phyloP scores from a whole-genome alignment of 345 rosid genomes.

The Bruguiera parviflora region DNA sequence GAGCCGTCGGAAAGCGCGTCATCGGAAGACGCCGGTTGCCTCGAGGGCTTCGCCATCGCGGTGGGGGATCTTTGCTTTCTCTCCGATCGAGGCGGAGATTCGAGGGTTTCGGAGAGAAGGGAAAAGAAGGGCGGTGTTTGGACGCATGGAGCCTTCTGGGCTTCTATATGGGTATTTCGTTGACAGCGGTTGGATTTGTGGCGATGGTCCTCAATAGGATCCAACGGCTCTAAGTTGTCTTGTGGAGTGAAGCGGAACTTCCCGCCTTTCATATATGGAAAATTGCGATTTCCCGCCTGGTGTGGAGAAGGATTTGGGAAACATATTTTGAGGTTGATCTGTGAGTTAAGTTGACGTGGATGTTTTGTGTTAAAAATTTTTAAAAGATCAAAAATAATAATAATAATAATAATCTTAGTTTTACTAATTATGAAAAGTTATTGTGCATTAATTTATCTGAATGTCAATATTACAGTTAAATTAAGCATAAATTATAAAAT shows the following conservation, averaged over 20 bases:
- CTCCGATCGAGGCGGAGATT: slow-evolving; percentile 44
- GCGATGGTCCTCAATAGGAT: neutral
- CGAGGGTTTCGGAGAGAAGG: slow-evolving; percentile 6
- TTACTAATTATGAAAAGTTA: no score
- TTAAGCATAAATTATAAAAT: no score
- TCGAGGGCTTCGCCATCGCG: slow-evolving; percentile 51
- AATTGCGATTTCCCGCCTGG: slow-evolving; percentile 27
- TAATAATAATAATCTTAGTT: no score
- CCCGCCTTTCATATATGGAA: slow-evolving; percentile 32
- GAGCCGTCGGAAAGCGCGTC: slow-evolving; percentile 56
- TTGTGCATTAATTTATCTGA: no score
- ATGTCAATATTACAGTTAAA: no score
- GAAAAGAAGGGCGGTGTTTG: neutral
- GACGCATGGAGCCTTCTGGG: neutral
- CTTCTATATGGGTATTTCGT: neutral
- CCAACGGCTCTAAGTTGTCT: neutral
- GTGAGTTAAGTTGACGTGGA: no score
- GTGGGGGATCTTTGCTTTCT: neutral
- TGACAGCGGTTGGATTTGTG: slow-evolving; percentile 25
- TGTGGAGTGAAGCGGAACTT: slow-evolving; percentile 15
- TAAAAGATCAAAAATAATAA: no score
- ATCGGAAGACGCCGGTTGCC: slow-evolving; percentile 60
- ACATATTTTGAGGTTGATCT: no score
- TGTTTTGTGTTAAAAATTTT: no score
- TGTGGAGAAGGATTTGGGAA: neutral